Evolutionary conservation across 2,329 filamentous ascomycete species (phyloP).

Genomic region (Fusarium xyrophilum): DNA sequence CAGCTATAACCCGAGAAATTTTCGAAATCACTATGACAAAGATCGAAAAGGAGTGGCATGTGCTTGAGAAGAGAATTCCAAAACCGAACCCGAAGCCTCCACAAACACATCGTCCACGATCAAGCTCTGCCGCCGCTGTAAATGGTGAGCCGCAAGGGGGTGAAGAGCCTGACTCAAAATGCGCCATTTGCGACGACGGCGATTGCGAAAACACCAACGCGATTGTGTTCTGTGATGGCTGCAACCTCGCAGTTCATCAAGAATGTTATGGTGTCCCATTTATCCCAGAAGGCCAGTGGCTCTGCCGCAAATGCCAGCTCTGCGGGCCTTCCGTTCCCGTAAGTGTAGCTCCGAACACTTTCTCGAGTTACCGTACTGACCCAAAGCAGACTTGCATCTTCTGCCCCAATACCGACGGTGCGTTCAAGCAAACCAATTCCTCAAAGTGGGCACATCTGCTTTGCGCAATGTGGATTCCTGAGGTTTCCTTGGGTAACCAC

Average conservation of each 20-base stretch:
- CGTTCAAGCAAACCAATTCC: constrained; percentile 97
- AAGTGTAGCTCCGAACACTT: constrained; percentile 45
- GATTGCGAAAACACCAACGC: constrained; percentile 99
- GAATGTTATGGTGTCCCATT: constrained; percentile 99
- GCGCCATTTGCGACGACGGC: constrained; percentile 97
- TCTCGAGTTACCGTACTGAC: constrained; percentile 25
- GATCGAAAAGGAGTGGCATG: constrained; percentile 98
- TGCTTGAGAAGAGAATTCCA: constrained; percentile 92
- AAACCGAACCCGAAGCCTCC: constrained; percentile 97
- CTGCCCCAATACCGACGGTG: constrained; percentile 95
- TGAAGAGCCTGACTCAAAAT: constrained; percentile 97
- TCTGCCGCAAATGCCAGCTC: constrained; percentile 94
- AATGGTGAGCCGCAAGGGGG: constrained; percentile 85
- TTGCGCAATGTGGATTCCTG: constrained; percentile 98
- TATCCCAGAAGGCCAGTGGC: constrained; percentile 98
- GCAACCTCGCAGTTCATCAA: constrained; percentile 95
- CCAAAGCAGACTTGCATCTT: constrained; percentile 83
- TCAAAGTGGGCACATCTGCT: constrained; percentile 97
- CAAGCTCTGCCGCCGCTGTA: constrained; percentile 91
- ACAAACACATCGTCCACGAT: constrained; percentile 90
- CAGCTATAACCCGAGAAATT: constrained; percentile 87
- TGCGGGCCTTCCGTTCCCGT: constrained; percentile 90
- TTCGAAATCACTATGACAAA: constrained; percentile 99
- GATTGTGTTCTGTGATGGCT: constrained; percentile 98
- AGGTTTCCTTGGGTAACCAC: constrained; percentile 92